Conservation (phyloP, 805 yeast genomes). For the Barnettozyma populi region DNA sequence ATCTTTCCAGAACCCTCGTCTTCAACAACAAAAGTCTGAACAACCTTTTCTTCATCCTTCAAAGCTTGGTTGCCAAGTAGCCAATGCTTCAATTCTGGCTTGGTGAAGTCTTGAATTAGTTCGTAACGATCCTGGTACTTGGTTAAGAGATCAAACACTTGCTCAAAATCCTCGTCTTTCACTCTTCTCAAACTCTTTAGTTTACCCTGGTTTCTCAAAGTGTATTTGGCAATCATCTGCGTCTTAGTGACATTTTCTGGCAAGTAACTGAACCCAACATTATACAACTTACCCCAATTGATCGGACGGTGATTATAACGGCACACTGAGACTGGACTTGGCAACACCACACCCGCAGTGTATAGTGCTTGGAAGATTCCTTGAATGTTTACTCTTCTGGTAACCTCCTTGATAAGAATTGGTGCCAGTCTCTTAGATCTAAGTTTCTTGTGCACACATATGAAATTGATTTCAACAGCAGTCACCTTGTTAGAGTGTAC, state of each 20-base stretch:
- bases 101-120: slow-evolving; percentile 61
- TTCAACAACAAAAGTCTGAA: slow-evolving; percentile 73
- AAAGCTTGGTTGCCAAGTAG: slow-evolving; percentile 46
- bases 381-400: slow-evolving; percentile 79
- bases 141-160: slow-evolving; percentile 52
- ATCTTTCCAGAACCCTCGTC: slow-evolving; percentile 46
- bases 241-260: slow-evolving; percentile 68
- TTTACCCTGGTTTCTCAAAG: slow-evolving; percentile 49
- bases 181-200: slow-evolving; percentile 48
- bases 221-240: slow-evolving; percentile 64
- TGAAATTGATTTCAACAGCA: slow-evolving; percentile 86
- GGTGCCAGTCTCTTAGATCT: slow-evolving; percentile 95
- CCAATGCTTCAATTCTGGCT: slow-evolving; percentile 78
- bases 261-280: slow-evolving; percentile 82
- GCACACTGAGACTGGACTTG: slow-evolving; percentile 86
- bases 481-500: slow-evolving; percentile 51
- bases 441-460: slow-evolving; percentile 90
- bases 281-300: slow-evolving; percentile 84
- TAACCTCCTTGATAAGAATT: slow-evolving; percentile 86
- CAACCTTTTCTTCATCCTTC: slow-evolving; percentile 41
- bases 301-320: slow-evolving; percentile 92
- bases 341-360: slow-evolving; percentile 88
- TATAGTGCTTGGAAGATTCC: slow-evolving; percentile 94
- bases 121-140: slow-evolving; percentile 68
- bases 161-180: slow-evolving; percentile 55